A percentile compares a stretch with the other conserved stretches of the same genome.
Conservation (phyloP, 768 basidiomycete species). For the Pilatotrama ljubarskyi region DNA sequence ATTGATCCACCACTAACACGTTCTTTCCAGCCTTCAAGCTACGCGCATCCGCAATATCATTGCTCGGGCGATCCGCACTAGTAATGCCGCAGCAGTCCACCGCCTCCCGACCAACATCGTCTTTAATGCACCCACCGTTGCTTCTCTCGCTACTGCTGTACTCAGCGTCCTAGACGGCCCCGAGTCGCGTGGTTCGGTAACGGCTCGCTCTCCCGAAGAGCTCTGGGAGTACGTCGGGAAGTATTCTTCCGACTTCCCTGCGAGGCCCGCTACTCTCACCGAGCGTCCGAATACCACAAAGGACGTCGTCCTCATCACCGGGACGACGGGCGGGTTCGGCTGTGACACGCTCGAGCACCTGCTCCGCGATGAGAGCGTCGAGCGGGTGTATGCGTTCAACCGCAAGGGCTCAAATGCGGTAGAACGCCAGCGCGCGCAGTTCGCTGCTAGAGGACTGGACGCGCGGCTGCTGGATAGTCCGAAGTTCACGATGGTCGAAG, state of each 20-base stretch:
- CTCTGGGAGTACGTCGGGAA: constrained; percentile 11
- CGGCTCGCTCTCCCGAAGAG: not conserved
- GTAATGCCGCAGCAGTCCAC: constrained; percentile 14
- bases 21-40: constrained; percentile 30
- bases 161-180: not conserved
- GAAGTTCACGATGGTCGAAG: constrained; percentile 39
- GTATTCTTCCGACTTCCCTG: constrained; percentile 7
- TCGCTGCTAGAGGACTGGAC: constrained; percentile 36
- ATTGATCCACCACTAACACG: not conserved
- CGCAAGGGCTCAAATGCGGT: constrained; percentile 16
- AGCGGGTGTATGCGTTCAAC: constrained; percentile 30
- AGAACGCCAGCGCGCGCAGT: constrained; percentile 30
- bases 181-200: constrained; percentile 4
- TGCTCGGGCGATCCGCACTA: constrained; percentile 29
- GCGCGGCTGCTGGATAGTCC: constrained; percentile 27
- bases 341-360: constrained; percentile 31
- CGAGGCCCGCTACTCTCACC: not conserved
- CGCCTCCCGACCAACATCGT: constrained; percentile 36
- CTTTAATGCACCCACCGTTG: constrained; percentile 42
- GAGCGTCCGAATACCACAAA: not conserved
- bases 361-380: constrained; percentile 16
- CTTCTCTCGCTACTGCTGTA: constrained; percentile 26
- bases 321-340: constrained; percentile 38
- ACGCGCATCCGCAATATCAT: constrained; percentile 37
- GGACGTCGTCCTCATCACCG: constrained; percentile 35